Evolutionary conservation across 768 basidiomycete genomes (phyloP), one percentile per base, ranked within the genome.

Genomic region (Suillus decipiens): DNA sequence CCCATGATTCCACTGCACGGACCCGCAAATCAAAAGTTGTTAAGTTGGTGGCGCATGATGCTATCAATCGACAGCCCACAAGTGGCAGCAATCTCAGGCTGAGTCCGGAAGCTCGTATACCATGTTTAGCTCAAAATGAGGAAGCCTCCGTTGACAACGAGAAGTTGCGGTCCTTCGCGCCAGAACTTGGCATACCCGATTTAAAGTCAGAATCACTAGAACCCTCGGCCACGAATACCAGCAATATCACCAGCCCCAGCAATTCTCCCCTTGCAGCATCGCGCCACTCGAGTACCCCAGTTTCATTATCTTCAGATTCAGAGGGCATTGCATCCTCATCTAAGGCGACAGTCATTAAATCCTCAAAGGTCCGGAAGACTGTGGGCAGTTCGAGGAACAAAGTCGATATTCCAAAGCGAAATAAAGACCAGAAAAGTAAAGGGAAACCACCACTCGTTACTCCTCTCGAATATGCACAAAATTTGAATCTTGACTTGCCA

Each of bases 381-480:
- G 73, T 69, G 43, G 63, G 59, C 31, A 75, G 73, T 60, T 64
- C 53, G 6, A 70, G 68, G 51, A 60, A 34, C 36, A 64, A 60
- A 61, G 61, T 51, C 17, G 54, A 39, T 5, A 33, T 65, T 2
- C 45, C 58, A 6, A 61, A 51, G 8, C 31, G 63, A 6, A 67
- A 63, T 48, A 48, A 62, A 22, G 63, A 42, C 53, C 73, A 71
- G 69, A 72, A 76, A 67, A 77, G 72, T 62, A 81, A 80, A 67
- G 77, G 77, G 60, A 83, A 81, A 63, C 76, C 75, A 42, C 67
- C 73, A 54, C 75, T 76, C 15, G 66, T 84, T 61, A 82, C 79
- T 1, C 85, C 86, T 2, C 72, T 77, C 4, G 83, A 87, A 64
- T 89, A 83, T 67, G 87, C 85, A 4, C 78, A 77, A 68, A 81